Conservation (phyloP, 108 stramenopile genomes). For the Nitzschia sp. region DNA sequence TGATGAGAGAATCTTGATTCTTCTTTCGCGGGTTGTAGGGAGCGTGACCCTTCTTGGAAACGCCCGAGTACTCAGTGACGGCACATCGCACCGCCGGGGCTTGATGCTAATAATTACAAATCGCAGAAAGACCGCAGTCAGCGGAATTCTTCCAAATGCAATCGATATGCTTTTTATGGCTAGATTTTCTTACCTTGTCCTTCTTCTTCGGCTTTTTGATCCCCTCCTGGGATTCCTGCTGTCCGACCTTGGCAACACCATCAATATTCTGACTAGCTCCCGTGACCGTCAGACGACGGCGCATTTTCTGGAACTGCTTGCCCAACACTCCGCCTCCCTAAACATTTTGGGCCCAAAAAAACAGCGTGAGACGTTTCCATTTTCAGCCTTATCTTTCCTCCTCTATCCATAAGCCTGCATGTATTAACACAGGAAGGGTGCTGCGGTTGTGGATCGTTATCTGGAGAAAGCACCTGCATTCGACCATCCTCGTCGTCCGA, state of each 20-base stretch:
- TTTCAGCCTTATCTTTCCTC: no score
- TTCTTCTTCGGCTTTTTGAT: constrained; percentile 35
- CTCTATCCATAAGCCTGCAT: no score
- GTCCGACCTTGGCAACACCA: constrained; percentile 49
- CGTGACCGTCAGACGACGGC: constrained; percentile 88
- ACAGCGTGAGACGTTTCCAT: no score
- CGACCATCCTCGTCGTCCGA: no score
- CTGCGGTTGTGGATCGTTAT: no score
- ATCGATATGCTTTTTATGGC: no score
- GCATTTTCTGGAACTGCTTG: constrained; percentile 78
- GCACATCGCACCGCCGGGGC: constrained; percentile 65
- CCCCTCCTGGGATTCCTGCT: constrained; percentile 25
- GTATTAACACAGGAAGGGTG: no score
- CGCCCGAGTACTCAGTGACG: constrained; percentile 94
- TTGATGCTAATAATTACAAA: constrained; percentile 21
- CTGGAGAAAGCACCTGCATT: no score
- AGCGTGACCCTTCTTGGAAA: constrained; percentile 96
- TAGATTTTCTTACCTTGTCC: constrained; percentile 36
- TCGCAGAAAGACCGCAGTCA: no score
- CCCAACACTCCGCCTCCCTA: constrained; percentile 44
- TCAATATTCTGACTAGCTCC: constrained; percentile 80
- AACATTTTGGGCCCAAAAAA: no score
- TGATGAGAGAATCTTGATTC: constrained; percentile 97
- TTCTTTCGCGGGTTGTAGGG: constrained; percentile 99
- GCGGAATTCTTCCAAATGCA: no score